These are phyloP conservation scores for Trichoderma semiorbis DNA, from an alignment of 2,329 filamentous ascomycete genomes.

Conservation along the genomic window DNA sequence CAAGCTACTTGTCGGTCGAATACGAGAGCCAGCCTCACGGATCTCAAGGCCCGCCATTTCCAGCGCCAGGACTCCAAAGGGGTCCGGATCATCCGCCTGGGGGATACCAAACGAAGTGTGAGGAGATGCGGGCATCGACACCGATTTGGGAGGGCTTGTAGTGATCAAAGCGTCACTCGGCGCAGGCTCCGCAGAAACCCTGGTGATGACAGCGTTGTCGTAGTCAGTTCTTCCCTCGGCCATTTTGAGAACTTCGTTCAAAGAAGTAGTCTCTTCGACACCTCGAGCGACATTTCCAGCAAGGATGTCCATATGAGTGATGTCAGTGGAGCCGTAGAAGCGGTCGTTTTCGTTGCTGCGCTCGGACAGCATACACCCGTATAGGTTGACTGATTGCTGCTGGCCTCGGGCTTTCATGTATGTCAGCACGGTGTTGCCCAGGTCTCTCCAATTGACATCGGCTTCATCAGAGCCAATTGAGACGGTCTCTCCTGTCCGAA, in stretches of 20 bases:
- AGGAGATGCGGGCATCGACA: constrained; percentile 37
- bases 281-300: constrained; percentile 54
- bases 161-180: constrained; percentile 69
- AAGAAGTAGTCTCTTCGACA: constrained; percentile 52
- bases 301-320: constrained; percentile 55
- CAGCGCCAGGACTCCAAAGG: constrained; percentile 85
- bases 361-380: constrained; percentile 56
- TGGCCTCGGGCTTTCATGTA: constrained; percentile 59
- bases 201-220: constrained; percentile 63
- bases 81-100: constrained; percentile 77
- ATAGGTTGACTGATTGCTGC: constrained; percentile 51
- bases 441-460: constrained; percentile 49
- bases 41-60: constrained; percentile 88
- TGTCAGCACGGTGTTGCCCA: constrained; percentile 53
- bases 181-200: constrained; percentile 61
- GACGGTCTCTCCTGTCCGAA: constrained; percentile 71
- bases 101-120: constrained; percentile 70
- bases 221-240: constrained; percentile 80
- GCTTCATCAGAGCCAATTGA: constrained; percentile 49
- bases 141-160: constrained; percentile 27
- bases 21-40: constrained; percentile 72
- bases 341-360: constrained; percentile 58
- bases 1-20: constrained; percentile 70
- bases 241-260: constrained; percentile 81
- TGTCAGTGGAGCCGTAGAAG: constrained; percentile 48